Evolutionary conservation across 2,329 filamentous ascomycete genomes (phyloP).

Genomic region (Fusarium ramigenum): DNA sequence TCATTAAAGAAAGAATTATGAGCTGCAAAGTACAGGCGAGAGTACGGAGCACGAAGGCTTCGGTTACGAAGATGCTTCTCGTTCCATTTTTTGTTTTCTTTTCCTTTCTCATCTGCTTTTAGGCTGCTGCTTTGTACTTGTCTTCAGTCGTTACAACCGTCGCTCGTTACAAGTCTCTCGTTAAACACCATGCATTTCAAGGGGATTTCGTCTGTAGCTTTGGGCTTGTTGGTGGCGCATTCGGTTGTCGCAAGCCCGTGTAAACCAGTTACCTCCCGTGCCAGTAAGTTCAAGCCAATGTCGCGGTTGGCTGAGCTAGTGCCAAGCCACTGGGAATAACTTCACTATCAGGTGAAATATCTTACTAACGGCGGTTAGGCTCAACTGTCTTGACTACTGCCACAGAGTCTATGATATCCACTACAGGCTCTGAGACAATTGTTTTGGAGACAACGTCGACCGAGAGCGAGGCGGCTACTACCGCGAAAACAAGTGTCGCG

Average conservation of each 20-base stretch:
- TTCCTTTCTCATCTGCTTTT: neutral
- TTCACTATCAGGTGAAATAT: neutral
- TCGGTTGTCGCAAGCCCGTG: neutral
- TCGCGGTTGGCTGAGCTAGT: neutral
- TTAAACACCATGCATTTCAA: neutral
- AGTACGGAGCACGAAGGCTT: neutral
- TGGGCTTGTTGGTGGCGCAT: neutral
- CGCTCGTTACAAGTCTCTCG: neutral
- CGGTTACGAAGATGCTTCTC: neutral
- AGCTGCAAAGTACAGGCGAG: neutral
- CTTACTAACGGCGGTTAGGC: neutral
- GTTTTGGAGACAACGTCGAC: too few relatives aligned
- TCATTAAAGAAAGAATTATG: neutral
- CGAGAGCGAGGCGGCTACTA: neutral
- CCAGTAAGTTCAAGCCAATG: neutral
- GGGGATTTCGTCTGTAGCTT: rapidly evolving
- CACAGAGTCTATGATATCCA: neutral
- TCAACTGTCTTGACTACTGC: neutral
- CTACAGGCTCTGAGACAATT: neutral
- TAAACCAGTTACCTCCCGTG: neutral
- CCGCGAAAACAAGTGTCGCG: rapidly evolving
- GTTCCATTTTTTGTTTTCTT: neutral
- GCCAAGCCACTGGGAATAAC: neutral
- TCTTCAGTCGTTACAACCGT: neutral
- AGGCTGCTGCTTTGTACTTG: neutral